These are phyloP conservation scores for Teunomyces atbi DNA, from an alignment of 805 yeast genomes.

Conservation along the genomic window DNA sequence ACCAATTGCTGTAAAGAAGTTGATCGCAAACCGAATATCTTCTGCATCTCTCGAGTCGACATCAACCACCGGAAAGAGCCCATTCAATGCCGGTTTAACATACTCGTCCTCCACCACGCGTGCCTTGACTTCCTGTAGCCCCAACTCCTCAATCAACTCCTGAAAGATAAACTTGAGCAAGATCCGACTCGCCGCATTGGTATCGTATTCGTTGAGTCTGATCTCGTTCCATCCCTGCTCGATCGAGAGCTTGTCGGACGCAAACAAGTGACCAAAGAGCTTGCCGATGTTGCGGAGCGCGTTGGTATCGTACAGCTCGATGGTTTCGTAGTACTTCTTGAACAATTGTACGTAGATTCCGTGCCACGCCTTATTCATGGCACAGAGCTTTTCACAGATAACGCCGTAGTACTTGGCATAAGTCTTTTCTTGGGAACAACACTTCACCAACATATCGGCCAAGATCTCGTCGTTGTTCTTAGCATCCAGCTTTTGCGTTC, in stretches of 20 bases:
- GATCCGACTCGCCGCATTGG: slow-evolving; percentile 80
- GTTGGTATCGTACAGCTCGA: slow-evolving; percentile 69
- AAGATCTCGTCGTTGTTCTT: slow-evolving; percentile 48
- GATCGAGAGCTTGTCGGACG: slow-evolving; percentile 68
- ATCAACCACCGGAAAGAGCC: slow-evolving; percentile 60
- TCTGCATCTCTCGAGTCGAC: slow-evolving; percentile 39
- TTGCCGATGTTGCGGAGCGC: slow-evolving; percentile 77
- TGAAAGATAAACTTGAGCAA: slow-evolving; percentile 78
- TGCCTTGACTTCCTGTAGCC: slow-evolving; percentile 48
- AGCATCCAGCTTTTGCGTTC: slow-evolving; percentile 10
- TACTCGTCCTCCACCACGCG: slow-evolving; percentile 52
- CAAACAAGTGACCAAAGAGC: slow-evolving; percentile 81
- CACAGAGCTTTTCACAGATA: slow-evolving; percentile 64
- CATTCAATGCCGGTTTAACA: slow-evolving; percentile 46
- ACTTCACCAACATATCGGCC: slow-evolving; percentile 70
- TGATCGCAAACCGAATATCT: slow-evolving; percentile 72
- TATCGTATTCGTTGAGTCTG: slow-evolving; percentile 62
- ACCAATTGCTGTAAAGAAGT: slow-evolving; percentile 91
- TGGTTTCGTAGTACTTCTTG: slow-evolving; percentile 49
- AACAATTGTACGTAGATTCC: slow-evolving; percentile 53
- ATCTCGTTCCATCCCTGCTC: slow-evolving; percentile 51
- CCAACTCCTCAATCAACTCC: slow-evolving; percentile 76
- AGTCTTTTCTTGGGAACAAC: slow-evolving; percentile 82
- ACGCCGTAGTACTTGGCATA: slow-evolving; percentile 84
- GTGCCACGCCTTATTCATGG: slow-evolving; percentile 56